Percentiles rank a stretch among this genome's conserved stretches.
Conservation (phyloP, 306 rosid species). For the Rubus idaeus region DNA sequence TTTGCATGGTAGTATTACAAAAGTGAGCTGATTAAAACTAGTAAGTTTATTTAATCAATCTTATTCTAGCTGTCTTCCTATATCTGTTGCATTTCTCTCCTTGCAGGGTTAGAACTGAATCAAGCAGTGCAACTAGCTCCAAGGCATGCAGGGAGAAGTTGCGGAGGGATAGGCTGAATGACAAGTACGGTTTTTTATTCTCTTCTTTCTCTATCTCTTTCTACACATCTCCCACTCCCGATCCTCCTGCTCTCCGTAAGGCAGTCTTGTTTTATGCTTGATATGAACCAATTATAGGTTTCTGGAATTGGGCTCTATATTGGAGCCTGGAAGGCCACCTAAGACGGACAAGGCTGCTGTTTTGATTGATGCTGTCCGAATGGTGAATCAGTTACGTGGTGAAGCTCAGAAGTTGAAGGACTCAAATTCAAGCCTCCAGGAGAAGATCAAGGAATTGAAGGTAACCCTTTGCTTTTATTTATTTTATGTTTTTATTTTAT, state of each 20-base stretch:
- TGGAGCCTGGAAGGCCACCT: slow-evolving; percentile 94
- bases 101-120: slow-evolving; percentile 73
- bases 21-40: not conserved
- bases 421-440: slow-evolving; percentile 73
- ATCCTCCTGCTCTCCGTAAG: not conserved
- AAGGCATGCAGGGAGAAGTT: slow-evolving; percentile 96
- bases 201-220: not conserved
- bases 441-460: slow-evolving; percentile 92
- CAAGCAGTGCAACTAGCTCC: slow-evolving; percentile 63
- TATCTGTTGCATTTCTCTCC: slow-evolving; percentile 25
- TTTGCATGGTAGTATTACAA: not conserved
- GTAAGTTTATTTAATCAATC: not conserved
- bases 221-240: not conserved
- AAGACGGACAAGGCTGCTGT: slow-evolving; percentile 95
- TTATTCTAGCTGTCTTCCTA: slow-evolving; percentile 3
- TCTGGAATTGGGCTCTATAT: slow-evolving; percentile 78
- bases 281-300: slow-evolving; percentile 52
- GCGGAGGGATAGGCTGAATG: slow-evolving; percentile 93
- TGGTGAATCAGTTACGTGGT: slow-evolving; percentile 79
- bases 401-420: slow-evolving; percentile 88
- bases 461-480: slow-evolving; percentile 28
- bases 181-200: slow-evolving; percentile 49
- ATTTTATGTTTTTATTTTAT: not conserved
- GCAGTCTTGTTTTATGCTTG: slow-evolving; percentile 30
- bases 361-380: slow-evolving; percentile 73